Percentiles rank a stretch among this genome's conserved stretches.
Evolutionary conservation across 1,284 basidiomycete species (phyloP).

Genomic region (Rhodotorula sp.): DNA sequence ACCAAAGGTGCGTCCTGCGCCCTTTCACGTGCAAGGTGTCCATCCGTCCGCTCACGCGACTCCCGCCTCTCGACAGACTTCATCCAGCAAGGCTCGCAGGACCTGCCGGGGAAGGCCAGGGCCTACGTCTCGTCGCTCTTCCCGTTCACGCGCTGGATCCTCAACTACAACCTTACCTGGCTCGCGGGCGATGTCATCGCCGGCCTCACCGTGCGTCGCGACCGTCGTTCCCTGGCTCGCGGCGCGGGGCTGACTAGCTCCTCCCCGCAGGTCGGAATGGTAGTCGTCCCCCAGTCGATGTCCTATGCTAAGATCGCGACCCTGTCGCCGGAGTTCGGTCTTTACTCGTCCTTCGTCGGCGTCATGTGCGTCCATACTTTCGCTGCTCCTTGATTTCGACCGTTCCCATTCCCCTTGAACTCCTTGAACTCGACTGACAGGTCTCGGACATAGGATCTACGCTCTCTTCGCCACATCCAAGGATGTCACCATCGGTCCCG

Average conservation of each 20-base stretch:
- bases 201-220: conserved; percentile 50
- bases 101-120: neutral
- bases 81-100: neutral
- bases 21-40: no score
- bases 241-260: neutral
- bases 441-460: conserved; percentile 20
- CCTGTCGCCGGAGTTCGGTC: conserved; percentile 81
- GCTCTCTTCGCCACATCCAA: conserved; percentile 91
- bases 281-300: conserved; percentile 39
- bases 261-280: conserved; percentile 25
- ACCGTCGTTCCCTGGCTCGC: conserved; percentile 12
- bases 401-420: neutral
- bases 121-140: conserved; percentile 49
- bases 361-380: neutral
- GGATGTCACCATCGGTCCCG: conserved; percentile 79
- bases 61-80: neutral
- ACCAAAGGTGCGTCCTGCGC: conserved; percentile 11
- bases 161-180: conserved; percentile 51
- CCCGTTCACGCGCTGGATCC: conserved; percentile 51
- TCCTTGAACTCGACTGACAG: no score
- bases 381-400: neutral
- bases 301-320: conserved; percentile 73
- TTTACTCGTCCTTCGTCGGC: conserved; percentile 91
- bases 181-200: conserved; percentile 52
- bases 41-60: neutral